A percentile compares a stretch with the other conserved stretches of the same genome.
phyloP scores from a whole-genome alignment of 768 basidiomycete species.

The Sporobolomyces phaffii region DNA sequence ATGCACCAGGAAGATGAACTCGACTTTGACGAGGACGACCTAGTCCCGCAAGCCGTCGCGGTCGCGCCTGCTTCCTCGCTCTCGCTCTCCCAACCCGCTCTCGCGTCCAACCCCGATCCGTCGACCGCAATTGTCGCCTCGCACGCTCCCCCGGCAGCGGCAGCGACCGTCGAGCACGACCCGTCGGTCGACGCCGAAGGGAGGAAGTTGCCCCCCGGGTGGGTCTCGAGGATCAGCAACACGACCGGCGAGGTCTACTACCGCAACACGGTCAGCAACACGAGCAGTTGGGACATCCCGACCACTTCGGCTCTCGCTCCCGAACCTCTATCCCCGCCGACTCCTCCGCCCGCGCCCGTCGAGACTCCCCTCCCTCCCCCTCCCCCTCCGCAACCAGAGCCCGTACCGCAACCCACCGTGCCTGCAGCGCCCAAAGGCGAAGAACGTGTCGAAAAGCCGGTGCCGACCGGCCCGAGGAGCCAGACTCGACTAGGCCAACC shows the following conservation, averaged over 20 bases:
- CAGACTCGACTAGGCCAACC: no score
- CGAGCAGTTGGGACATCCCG: constrained; percentile 32
- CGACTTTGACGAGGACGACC: constrained; percentile 41
- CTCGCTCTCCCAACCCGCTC: background rate
- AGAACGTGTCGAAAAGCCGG: background rate
- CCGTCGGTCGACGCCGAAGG: constrained; percentile 14
- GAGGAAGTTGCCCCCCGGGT: constrained; percentile 19
- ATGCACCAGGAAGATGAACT: constrained; percentile 33
- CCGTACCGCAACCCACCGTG: no score
- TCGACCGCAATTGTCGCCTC: no score
- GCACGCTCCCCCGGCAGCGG: no score
- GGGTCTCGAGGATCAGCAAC: constrained; percentile 28
- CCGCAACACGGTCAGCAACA: constrained; percentile 25
- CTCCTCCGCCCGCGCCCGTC: background rate
- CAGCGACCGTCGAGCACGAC: constrained; percentile 8
- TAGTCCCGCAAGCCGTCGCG: background rate
- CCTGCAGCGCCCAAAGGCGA: background rate
- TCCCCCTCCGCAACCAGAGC: background rate
- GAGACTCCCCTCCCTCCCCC: background rate
- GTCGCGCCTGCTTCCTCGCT: background rate
- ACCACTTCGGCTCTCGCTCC: background rate
- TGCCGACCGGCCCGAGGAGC: background rate
- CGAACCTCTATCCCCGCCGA: background rate
- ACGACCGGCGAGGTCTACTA: constrained; percentile 29
- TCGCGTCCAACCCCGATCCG: no score